phyloP scores from a whole-genome alignment of 345 rosid species.

The Atalantia buxifolia region DNA sequence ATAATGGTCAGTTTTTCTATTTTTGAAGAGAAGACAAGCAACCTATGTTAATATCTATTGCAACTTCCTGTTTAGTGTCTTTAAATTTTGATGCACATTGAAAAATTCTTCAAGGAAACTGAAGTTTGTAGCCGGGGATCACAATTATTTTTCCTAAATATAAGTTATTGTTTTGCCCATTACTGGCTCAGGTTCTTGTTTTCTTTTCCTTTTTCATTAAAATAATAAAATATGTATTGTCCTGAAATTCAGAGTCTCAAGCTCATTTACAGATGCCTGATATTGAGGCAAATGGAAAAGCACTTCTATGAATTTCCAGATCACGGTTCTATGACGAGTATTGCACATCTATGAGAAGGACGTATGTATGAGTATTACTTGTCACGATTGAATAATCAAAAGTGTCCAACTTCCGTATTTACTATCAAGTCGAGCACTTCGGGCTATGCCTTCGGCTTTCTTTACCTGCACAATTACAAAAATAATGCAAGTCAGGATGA shows the following conservation, averaged over 20 bases:
- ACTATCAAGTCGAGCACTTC: conserved; percentile 39
- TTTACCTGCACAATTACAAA: conserved; percentile 49
- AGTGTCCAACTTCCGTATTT: not conserved
- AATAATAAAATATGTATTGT: not conserved
- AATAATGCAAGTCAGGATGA: conserved; percentile 11
- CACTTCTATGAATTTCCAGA: not conserved
- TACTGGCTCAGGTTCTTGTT: not conserved
- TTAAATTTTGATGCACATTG: not conserved
- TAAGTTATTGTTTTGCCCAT: not conserved
- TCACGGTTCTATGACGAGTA: not conserved
- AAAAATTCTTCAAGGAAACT: not conserved
- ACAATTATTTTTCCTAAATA: not conserved
- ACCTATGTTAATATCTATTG: not conserved
- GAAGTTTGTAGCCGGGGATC: not conserved
- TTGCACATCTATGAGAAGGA: not conserved
- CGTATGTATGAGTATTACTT: not conserved
- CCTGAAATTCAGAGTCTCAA: not conserved
- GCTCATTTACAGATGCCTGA: not conserved
- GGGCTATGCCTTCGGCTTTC: conserved; percentile 48
- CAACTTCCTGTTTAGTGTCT: not conserved
- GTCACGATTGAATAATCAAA: not conserved
- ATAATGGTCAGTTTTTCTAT: not conserved
- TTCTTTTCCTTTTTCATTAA: not conserved
- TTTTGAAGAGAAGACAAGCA: not conserved
- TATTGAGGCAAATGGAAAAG: not conserved